Percentiles rank a stretch among this genome's conserved stretches.
Conservation (phyloP, 495 filamentous ascomycete species). For the Barbatosphaeria neglecta region DNA sequence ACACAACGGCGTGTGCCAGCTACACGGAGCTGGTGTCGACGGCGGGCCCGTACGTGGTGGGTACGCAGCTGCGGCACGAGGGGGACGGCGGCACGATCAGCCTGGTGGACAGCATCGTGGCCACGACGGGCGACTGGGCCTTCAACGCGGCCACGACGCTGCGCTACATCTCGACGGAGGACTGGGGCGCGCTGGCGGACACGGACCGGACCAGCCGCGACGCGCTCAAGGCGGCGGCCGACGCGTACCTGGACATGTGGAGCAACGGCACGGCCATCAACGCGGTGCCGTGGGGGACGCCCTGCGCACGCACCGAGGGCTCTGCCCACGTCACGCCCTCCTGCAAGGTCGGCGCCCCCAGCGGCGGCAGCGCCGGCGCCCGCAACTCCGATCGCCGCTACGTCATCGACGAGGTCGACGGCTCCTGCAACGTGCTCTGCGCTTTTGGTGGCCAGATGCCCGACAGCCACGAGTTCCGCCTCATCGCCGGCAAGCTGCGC, state of each 20-base stretch:
- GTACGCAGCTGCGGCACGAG: constrained; percentile 6
- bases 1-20: constrained; percentile 6
- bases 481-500: constrained; percentile 10
- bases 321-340: constrained; percentile 2
- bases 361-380: constrained; percentile 6
- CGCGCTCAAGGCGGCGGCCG: constrained; percentile 1
- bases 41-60: constrained; percentile 6
- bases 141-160: constrained; percentile 9
- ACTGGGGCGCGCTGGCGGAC: constrained; percentile 4
- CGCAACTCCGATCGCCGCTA: constrained; percentile 9
- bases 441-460: constrained; percentile 5
- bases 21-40: constrained; percentile 6
- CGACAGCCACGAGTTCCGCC: constrained; percentile 10
- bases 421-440: constrained; percentile 5
- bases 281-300: constrained; percentile 7
- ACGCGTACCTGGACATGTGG: constrained; percentile 17
- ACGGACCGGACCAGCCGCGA: constrained; percentile 1
- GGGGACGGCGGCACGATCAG: constrained; percentile 5
- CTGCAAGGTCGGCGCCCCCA: constrained; percentile 5
- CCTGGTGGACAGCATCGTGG: constrained; percentile 4
- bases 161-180: constrained; percentile 3
- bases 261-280: constrained; percentile 11
- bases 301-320: constrained; percentile 8
- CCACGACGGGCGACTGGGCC: constrained; percentile 2
- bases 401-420: constrained; percentile 9